A percentile compares a stretch with the other conserved stretches of the same genome.
phyloP scores from a whole-genome alignment of 495 filamentous ascomycete species.

The Daldinia loculata region DNA sequence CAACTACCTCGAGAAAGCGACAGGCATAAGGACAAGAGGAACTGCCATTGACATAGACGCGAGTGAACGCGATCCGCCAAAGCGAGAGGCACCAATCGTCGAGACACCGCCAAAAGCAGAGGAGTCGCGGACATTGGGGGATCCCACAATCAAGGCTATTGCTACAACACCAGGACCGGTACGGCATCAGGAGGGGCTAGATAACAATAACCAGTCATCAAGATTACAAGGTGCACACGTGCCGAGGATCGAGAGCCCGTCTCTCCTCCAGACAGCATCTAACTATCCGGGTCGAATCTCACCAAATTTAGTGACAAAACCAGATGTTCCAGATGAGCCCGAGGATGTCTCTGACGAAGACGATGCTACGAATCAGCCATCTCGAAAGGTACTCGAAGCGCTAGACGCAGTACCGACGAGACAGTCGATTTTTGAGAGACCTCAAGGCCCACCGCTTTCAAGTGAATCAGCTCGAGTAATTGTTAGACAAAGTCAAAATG shows the following conservation, averaged over 20 bases:
- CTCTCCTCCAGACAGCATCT: constrained; percentile 2
- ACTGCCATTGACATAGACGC: constrained; percentile 48
- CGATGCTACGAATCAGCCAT: constrained; percentile 42
- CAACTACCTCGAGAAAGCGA: constrained; percentile 50
- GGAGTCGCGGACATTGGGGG: constrained; percentile 20
- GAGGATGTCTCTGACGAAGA: constrained; percentile 49
- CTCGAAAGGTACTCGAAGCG: constrained; percentile 38
- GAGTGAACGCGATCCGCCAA: constrained; percentile 38
- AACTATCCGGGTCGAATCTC: constrained; percentile 18
- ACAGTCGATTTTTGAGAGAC: constrained; percentile 35
- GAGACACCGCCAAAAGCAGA: constrained; percentile 18
- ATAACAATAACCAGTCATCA: not conserved
- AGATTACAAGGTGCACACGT: constrained; percentile 10
- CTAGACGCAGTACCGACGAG: constrained; percentile 50
- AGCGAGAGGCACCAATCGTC: constrained; percentile 21
- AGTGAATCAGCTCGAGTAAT: constrained; percentile 7
- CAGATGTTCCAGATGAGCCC: constrained; percentile 68
- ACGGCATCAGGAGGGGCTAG: constrained; percentile 1
- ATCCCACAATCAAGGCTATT: constrained; percentile 26
- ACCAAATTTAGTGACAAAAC: constrained; percentile 57
- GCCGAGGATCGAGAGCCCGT: constrained; percentile 4
- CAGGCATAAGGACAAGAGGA: constrained; percentile 46
- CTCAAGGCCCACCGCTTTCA: not conserved
- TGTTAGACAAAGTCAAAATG: not conserved
- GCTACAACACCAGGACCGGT: constrained; percentile 28